These are phyloP conservation scores for Avena insularis DNA, from an alignment of 176 grass and related monocot genomes.

Conservation along the genomic window DNA sequence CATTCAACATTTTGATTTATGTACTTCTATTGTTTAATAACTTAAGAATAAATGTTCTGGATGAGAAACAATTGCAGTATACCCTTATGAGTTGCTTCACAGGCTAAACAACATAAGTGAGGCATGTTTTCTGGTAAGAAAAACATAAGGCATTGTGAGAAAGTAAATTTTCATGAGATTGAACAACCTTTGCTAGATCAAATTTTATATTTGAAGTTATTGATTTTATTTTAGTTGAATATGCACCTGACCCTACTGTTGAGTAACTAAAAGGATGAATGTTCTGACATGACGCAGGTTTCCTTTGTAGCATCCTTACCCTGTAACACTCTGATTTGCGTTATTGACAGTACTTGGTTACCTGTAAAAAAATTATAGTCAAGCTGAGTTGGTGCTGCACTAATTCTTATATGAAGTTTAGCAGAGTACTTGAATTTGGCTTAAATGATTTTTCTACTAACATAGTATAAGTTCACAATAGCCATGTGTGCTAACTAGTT, in stretches of 20 bases:
- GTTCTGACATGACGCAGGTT: neutral
- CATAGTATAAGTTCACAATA: neutral
- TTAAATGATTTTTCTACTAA: conserved; percentile 1
- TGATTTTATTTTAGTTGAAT: neutral
- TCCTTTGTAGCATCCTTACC: conserved; percentile 7
- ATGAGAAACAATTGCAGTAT: conserved; percentile 7
- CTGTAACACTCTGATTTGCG: neutral
- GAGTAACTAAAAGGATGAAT: conserved; percentile 25
- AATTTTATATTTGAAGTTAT: neutral
- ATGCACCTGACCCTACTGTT: neutral
- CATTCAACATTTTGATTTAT: neutral
- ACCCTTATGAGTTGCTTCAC: conserved; percentile 8
- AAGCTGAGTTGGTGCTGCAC: neutral
- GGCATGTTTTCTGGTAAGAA: conserved; percentile 1
- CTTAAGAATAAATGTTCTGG: neutral
- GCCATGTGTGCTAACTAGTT: neutral
- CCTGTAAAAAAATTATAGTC: neutral
- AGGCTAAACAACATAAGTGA: conserved; percentile 12
- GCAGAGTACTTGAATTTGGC: neutral
- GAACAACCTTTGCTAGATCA: neutral
- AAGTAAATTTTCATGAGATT: conserved; percentile 15
- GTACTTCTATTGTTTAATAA: conserved; percentile 4
- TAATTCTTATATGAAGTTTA: neutral
- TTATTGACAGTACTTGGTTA: neutral
- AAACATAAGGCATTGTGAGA: neutral